A percentile compares a stretch with the other conserved stretches of the same genome.
phyloP scores from a whole-genome alignment of 345 rosid genomes.

The Linum lewisii region DNA sequence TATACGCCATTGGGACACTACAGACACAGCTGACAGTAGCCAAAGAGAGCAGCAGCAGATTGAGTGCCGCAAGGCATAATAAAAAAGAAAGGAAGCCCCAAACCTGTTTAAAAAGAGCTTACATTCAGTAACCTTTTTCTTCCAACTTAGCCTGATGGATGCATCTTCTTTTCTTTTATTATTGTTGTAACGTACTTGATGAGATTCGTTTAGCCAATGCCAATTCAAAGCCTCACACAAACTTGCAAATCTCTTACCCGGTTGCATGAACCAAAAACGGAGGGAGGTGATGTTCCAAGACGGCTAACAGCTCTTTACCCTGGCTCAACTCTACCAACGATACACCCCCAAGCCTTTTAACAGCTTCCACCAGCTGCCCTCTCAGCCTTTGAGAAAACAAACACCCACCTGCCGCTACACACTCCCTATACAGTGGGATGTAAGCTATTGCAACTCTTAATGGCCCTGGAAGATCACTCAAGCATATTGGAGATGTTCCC shows the following conservation, averaged over 20 bases:
- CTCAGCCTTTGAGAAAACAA: constrained; percentile 67
- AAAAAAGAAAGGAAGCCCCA: too few species aligned
- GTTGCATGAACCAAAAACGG: constrained; percentile 42
- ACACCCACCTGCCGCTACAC: constrained; percentile 44
- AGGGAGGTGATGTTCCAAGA: constrained; percentile 78
- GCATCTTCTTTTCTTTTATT: too few species aligned
- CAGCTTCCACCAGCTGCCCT: constrained; percentile 82
- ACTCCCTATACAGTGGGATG: constrained; percentile 78
- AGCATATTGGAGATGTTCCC: constrained; percentile 62
- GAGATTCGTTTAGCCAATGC: too few species aligned
- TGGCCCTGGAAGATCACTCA: constrained; percentile 69
- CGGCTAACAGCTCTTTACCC: constrained; percentile 45
- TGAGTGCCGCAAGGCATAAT: too few species aligned
- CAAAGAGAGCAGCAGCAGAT: too few species aligned
- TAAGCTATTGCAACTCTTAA: constrained; percentile 71
- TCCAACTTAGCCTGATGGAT: too few species aligned
- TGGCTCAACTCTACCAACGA: constrained; percentile 40
- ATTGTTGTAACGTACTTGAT: too few species aligned
- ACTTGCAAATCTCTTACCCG: constrained; percentile 14
- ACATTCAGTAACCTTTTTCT: too few species aligned
- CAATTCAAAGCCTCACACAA: too few species aligned
- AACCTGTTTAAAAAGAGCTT: too few species aligned
- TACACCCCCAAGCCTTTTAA: constrained; percentile 56
- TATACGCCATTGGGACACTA: too few species aligned
- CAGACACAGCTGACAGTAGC: too few species aligned